phyloP scores from a whole-genome alignment of 1,284 basidiomycete genomes.

The Pseudozyma thailandica region DNA sequence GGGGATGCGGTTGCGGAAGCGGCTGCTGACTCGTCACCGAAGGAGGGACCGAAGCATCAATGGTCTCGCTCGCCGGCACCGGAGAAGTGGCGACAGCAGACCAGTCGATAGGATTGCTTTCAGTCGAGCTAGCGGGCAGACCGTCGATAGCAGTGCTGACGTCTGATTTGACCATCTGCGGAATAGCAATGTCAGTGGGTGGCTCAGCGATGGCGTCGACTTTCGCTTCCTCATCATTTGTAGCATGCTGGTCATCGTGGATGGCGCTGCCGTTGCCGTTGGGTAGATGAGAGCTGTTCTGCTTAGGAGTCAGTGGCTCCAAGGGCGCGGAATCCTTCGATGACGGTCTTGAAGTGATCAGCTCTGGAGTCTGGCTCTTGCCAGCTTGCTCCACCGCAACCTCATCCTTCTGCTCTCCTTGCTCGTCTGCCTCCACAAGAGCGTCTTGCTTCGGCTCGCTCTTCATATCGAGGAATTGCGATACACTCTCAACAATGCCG shows the following conservation, averaged over 20 bases:
- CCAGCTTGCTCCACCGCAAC: not conserved
- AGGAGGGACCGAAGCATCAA: too few relatives aligned
- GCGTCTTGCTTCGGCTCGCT: not conserved
- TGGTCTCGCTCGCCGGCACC: not conserved
- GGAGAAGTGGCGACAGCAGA: constrained; percentile 11
- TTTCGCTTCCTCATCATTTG: not conserved
- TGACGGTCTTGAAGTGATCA: not conserved
- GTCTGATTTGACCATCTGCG: too few relatives aligned
- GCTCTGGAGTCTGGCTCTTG: not conserved
- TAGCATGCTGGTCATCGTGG: constrained; percentile 10
- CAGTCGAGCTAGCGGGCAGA: constrained; percentile 19
- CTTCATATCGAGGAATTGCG: constrained; percentile 3
- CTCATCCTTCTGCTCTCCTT: not conserved
- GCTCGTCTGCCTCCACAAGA: not conserved
- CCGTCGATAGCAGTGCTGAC: constrained; percentile 20
- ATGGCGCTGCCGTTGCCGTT: constrained; percentile 1
- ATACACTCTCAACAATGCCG: not conserved
- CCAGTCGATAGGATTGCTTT: constrained; percentile 29
- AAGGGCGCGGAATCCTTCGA: not conserved
- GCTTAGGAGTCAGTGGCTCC: constrained; percentile 6
- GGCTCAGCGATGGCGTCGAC: not conserved
- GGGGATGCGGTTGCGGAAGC: constrained; percentile 5
- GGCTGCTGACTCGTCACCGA: too few relatives aligned
- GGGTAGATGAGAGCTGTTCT: constrained; percentile 17
- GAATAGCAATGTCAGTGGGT: too few relatives aligned